Evolutionary conservation across 2,329 filamentous ascomycete genomes (phyloP).

Genomic region (Raffaelea deltoideospora): DNA sequence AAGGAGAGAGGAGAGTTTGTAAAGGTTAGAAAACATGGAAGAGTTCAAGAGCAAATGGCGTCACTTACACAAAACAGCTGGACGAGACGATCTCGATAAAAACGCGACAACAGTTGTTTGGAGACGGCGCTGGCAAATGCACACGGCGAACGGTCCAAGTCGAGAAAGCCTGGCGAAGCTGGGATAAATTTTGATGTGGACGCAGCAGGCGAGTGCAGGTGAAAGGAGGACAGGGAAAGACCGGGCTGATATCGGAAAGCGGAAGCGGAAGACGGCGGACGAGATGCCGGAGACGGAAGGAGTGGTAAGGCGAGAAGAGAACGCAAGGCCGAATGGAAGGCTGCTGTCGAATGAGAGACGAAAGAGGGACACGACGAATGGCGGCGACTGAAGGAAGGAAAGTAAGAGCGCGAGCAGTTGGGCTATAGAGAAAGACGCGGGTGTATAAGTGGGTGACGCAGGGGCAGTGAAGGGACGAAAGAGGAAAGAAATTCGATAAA

Average conservation of each 20-base stretch:
- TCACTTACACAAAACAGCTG: no score
- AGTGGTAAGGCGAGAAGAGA: slow-evolving; percentile 14
- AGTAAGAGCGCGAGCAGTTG: no score
- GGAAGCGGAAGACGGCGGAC: not conserved
- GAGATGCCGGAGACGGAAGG: not conserved
- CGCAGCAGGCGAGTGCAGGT: not conserved
- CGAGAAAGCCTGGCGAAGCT: no score
- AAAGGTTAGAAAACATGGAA: slow-evolving; percentile 1
- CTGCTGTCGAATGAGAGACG: slow-evolving; percentile 10
- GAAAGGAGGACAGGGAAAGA: not conserved
- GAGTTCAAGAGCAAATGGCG: not conserved
- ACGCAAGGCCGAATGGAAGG: not conserved
- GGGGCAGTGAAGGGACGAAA: no score
- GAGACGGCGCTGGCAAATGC: no score
- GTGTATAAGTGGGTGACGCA: no score
- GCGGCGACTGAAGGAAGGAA: not conserved
- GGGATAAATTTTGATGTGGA: no score
- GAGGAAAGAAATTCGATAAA: no score
- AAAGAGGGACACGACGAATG: slow-evolving; percentile 1
- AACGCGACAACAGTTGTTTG: no score
- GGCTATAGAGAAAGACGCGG: no score
- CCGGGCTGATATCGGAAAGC: not conserved
- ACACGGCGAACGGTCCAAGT: no score
- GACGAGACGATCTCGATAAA: not conserved
- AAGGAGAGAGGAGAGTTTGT: slow-evolving; percentile 8